A percentile compares a stretch with the other conserved stretches of the same genome.
phyloP scores from a whole-genome alignment of 169 alveolate genomes.

The Plasmodium cynomolgi region DNA sequence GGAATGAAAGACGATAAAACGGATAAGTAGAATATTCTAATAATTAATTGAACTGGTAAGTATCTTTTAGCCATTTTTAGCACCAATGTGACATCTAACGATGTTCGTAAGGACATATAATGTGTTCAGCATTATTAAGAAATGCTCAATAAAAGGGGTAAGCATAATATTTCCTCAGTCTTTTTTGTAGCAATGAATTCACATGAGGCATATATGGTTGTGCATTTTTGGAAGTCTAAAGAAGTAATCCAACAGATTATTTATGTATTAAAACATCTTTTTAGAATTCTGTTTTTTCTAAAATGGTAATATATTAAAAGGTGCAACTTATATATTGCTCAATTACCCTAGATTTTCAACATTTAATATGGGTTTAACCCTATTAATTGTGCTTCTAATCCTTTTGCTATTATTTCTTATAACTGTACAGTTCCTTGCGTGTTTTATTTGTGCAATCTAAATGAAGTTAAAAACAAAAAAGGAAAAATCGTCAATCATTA shows the following conservation, averaged over 20 bases:
- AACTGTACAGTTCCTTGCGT: not conserved
- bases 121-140: too few relatives aligned
- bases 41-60: not conserved
- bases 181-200: too few relatives aligned
- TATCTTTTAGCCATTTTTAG: not conserved
- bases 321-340: not conserved
- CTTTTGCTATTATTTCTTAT: not conserved
- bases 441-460: not conserved
- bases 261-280: not conserved
- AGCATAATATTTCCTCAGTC: not conserved
- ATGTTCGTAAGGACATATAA: not conserved
- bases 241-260: not conserved
- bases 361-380: too few relatives aligned
- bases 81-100: not conserved
- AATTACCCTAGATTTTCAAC: not conserved
- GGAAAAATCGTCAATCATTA: not conserved
- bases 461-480: not conserved
- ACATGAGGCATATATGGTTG: not conserved
- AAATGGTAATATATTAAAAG: not conserved
- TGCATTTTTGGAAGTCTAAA: too few relatives aligned
- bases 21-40: not conserved
- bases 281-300: not conserved
- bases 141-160: not conserved
- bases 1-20: not conserved
- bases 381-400: not conserved